Conservation (phyloP, 1,284 basidiomycete genomes). For the Cutaneotrichosporon sp. region DNA sequence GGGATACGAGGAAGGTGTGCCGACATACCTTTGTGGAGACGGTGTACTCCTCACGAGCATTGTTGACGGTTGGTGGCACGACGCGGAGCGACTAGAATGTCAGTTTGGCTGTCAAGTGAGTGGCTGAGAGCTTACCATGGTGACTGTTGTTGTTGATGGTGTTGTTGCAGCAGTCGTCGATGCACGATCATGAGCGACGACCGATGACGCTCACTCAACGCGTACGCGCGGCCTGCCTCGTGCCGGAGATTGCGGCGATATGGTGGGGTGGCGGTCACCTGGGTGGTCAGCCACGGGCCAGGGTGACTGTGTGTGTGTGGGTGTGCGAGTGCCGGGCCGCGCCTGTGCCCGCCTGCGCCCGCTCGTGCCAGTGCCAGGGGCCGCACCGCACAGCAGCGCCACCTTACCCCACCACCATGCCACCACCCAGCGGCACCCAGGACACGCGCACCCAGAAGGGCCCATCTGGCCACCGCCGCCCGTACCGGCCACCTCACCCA, state of each 20-base stretch:
- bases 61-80: slow-evolving; percentile 42
- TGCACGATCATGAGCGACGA: neutral
- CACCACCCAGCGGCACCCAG: too few relatives aligned
- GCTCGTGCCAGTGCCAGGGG: too few relatives aligned
- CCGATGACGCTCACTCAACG: slow-evolving; percentile 10
- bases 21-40: slow-evolving; percentile 44
- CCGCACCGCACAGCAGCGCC: too few relatives aligned
- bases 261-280: too few relatives aligned
- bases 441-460: too few relatives aligned
- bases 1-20: neutral
- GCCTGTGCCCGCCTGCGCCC: too few relatives aligned
- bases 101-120: neutral
- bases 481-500: too few relatives aligned
- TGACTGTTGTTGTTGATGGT: slow-evolving; percentile 13
- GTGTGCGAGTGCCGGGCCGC: neutral
- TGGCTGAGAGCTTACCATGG: slow-evolving; percentile 31
- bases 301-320: neutral
- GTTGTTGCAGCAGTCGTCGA: neutral
- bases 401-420: too few relatives aligned
- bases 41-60: slow-evolving; percentile 40
- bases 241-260: neutral
- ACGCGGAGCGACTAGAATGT: slow-evolving; percentile 42
- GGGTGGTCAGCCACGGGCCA: neutral
- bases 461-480: too few relatives aligned
- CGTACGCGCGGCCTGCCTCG: slow-evolving; percentile 10